A percentile compares a stretch with the other conserved stretches of the same genome.
These are phyloP conservation scores for Leccinum subrobustum DNA, from an alignment of 1,284 basidiomycete genomes.

Conservation along the genomic window DNA sequence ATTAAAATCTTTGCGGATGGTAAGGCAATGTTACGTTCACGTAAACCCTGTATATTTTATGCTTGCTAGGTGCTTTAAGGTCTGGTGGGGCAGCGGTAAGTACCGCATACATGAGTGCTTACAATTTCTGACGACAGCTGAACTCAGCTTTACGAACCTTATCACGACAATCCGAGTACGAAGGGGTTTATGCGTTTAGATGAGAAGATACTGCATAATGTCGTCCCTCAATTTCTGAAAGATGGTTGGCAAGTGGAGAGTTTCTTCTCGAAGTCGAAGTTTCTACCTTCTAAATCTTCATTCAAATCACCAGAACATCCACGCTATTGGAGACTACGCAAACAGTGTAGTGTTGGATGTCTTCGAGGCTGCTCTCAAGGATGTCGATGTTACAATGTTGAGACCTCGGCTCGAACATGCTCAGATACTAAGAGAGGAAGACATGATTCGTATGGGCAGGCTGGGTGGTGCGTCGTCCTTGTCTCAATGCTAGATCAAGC, in stretches of 20 bases:
- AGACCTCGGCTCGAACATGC: constrained; percentile 89
- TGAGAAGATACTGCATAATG: constrained; percentile 57
- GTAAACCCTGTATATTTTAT: constrained; percentile 1
- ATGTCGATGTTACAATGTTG: constrained; percentile 58
- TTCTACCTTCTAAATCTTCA: background rate
- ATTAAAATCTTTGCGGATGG: constrained; percentile 92
- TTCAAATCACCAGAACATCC: constrained; percentile 62
- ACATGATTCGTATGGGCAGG: constrained; percentile 72
- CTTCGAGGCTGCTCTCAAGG: constrained; percentile 67
- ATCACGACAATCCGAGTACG: constrained; percentile 75
- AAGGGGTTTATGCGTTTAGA: constrained; percentile 77
- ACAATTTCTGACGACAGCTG: background rate
- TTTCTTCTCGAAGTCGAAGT: constrained; percentile 10
- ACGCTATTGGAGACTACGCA: constrained; percentile 90
- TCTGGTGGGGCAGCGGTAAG: constrained; percentile 86
- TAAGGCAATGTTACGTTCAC: constrained; percentile 28
- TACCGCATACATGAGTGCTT: constrained; percentile 17
- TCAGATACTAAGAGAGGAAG: constrained; percentile 74
- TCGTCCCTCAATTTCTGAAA: constrained; percentile 68
- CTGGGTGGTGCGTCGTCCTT: constrained; percentile 60
- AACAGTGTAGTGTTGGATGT: constrained; percentile 83
- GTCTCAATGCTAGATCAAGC: background rate
- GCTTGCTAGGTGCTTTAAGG: constrained; percentile 73
- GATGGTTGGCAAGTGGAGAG: constrained; percentile 83
- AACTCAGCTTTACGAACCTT: constrained; percentile 65